phyloP scores from a whole-genome alignment of 768 basidiomycete genomes.

The Collybia mongolica region DNA sequence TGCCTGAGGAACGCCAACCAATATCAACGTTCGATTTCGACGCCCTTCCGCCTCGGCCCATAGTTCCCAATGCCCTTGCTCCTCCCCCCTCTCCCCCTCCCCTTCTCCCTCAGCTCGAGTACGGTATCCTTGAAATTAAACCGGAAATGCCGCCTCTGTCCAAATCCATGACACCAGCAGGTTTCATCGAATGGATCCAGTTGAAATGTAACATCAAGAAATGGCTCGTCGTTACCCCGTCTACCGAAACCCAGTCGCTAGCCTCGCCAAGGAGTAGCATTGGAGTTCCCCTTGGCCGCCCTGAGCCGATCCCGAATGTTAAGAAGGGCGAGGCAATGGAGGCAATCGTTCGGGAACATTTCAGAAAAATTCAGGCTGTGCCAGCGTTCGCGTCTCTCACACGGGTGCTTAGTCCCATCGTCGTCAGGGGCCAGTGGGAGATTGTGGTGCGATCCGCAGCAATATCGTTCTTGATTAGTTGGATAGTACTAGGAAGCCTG shows the following conservation, averaged over 20 bases:
- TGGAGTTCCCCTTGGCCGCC: constrained; percentile 3
- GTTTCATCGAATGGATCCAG: constrained; percentile 41
- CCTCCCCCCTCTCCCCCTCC: constrained; percentile 1
- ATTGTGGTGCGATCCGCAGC: constrained; percentile 64
- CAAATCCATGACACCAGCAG: constrained; percentile 21
- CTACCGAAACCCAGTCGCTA: constrained; percentile 3
- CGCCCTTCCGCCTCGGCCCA: constrained; percentile 36
- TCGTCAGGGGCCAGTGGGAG: constrained; percentile 84
- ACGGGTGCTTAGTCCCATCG: constrained; percentile 62
- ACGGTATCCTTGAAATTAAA: constrained; percentile 16
- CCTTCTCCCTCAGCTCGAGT: constrained; percentile 1
- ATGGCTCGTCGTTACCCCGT: constrained; percentile 25
- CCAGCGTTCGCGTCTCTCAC: constrained; percentile 78
- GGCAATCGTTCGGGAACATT: constrained; percentile 34
- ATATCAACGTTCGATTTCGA: constrained; percentile 51
- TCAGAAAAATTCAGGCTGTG: constrained; percentile 49
- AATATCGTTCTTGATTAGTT: constrained; percentile 44
- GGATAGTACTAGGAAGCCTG: constrained; percentile 37
- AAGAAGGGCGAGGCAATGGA: constrained; percentile 15
- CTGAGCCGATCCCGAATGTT: constrained; percentile 4
- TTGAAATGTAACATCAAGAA: constrained; percentile 38
- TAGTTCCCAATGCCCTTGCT: constrained; percentile 4
- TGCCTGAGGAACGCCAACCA: constrained; percentile 36
- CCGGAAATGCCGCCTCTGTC: constrained; percentile 19
- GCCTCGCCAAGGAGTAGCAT: constrained; percentile 18